Base-by-base conservation (phyloP, 805 yeast genomes). In the Zygosaccharomyces siamensis region DNA sequence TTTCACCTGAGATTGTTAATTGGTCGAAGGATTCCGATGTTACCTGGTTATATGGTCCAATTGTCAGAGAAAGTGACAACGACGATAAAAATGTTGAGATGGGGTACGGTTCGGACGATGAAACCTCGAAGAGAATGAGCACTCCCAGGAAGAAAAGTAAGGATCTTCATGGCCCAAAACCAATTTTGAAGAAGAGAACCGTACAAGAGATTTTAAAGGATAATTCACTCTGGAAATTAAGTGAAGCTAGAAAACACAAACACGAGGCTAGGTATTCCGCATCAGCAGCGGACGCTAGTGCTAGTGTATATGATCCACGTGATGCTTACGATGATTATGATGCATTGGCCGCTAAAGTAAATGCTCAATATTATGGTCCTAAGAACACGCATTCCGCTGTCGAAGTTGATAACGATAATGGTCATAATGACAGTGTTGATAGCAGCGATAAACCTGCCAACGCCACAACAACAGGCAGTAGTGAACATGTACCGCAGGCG, bases 21-120 rank as follows among this genome's bases (percentile, higher is more conserved):
- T 93, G 99, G 99, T 81, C 89, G 39, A 93, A 95, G 69, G 99
- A 93, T 60, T 84, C 85, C 50, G 99, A 93, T 66, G 97, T 93
- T 8, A 89, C 97, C 1, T 93, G 99, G 99, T 77, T 93, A 11
- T 93, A 92, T 69, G 99, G 99, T 1, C 99, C 99, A 0, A 65
- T 67, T 23, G 66, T 66, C 10, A 61, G 62, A 20, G 64, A 49
- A 21, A 46, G 48, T 20, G 51, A 57, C 14, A 47, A 50, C 11
- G 52, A 47, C 32, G 43, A 35, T 20, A 28, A 39, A 23, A 56
- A 54, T 3, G 36, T 48, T 6, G 58, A 62, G 10, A 59, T 60
- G 48, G 71, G 71, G 27, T 70, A 71, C 46, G 73, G 74, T 11
- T 69, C 74, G 5, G 75, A 68, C 55, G 68, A 67, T 45, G 72